Conservation (phyloP, 805 yeast genomes). For the Saturnispora besseyi region DNA sequence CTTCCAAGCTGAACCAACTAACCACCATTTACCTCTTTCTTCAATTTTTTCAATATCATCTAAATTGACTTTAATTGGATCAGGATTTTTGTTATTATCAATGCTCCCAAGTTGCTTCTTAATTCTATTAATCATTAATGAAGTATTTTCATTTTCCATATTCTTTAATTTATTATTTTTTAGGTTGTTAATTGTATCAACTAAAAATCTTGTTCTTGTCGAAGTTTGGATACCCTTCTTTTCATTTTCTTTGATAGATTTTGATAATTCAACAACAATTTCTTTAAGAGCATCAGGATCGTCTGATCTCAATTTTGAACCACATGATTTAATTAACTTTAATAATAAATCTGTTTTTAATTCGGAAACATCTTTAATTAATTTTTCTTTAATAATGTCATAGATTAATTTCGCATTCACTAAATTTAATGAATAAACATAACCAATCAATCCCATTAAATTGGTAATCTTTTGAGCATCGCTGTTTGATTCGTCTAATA, state of each 20-base stretch:
- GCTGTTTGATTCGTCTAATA: slow-evolving; percentile 23
- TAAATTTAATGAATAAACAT: slow-evolving; percentile 69
- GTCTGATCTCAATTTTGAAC: slow-evolving; percentile 79
- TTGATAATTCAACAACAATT: slow-evolving; percentile 54
- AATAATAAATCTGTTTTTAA: slow-evolving; percentile 68
- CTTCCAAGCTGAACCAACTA: slow-evolving; percentile 96
- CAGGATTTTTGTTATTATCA: slow-evolving; percentile 39
- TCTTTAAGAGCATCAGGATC: slow-evolving; percentile 83
- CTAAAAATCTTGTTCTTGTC: slow-evolving; percentile 69
- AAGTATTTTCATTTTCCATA: slow-evolving; percentile 41
- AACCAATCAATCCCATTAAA: slow-evolving; percentile 62
- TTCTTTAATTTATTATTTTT: slow-evolving; percentile 73
- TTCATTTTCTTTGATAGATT: slow-evolving; percentile 32
- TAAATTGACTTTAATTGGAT: slow-evolving; percentile 76
- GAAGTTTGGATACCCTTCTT: slow-evolving; percentile 28
- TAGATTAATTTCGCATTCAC: slow-evolving; percentile 67
- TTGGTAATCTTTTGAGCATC: slow-evolving; percentile 36
- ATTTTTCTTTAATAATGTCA: slow-evolving; percentile 50
- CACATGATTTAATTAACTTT: slow-evolving; percentile 64
- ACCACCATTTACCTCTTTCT: slow-evolving; percentile 96
- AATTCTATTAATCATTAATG: slow-evolving; percentile 46
- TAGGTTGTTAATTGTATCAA: slow-evolving; percentile 78
- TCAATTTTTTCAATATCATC: slow-evolving; percentile 73
- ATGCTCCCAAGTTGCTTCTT: slow-evolving; percentile 55
- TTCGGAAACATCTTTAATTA: slow-evolving; percentile 44